These are phyloP conservation scores for Glomus cerebriforme DNA, from an alignment of 192 early-diverging fungal genomes.

Conservation along the genomic window DNA sequence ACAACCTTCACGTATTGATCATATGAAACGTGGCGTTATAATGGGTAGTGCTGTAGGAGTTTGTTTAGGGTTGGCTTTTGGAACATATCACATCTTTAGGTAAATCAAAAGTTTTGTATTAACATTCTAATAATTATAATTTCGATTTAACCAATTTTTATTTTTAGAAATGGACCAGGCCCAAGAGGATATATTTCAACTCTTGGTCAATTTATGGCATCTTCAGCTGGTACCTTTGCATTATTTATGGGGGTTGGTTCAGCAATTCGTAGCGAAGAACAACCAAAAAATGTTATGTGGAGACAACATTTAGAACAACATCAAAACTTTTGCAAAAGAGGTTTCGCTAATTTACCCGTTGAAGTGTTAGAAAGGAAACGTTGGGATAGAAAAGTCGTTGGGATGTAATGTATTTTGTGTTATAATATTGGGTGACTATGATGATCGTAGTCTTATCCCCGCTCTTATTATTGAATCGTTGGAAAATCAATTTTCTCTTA, in stretches of 20 bases:
- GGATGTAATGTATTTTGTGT: background rate
- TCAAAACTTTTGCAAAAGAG: background rate
- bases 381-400: constrained; percentile 18
- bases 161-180: constrained; percentile 68
- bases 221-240: constrained; percentile 79
- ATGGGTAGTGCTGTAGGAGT: constrained; percentile 68
- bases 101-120: constrained; percentile 30
- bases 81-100: constrained; percentile 53
- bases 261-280: constrained; percentile 55
- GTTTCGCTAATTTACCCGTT: constrained; percentile 25
- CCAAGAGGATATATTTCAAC: constrained; percentile 68
- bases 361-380: constrained; percentile 17
- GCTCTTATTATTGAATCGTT: too few species aligned
- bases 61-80: constrained; percentile 63
- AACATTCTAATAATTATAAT: background rate
- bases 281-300: constrained; percentile 8
- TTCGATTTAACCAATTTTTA: background rate
- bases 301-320: constrained; percentile 19
- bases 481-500: too few species aligned
- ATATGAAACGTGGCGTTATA: constrained; percentile 63
- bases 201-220: constrained; percentile 73
- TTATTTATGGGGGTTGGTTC: constrained; percentile 75
- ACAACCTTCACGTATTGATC: constrained; percentile 48
- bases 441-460: too few species aligned
- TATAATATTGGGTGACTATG: too few species aligned